These are phyloP conservation scores for Jamesozyma lodderae DNA, from an alignment of 805 yeast genomes.

Conservation along the genomic window DNA sequence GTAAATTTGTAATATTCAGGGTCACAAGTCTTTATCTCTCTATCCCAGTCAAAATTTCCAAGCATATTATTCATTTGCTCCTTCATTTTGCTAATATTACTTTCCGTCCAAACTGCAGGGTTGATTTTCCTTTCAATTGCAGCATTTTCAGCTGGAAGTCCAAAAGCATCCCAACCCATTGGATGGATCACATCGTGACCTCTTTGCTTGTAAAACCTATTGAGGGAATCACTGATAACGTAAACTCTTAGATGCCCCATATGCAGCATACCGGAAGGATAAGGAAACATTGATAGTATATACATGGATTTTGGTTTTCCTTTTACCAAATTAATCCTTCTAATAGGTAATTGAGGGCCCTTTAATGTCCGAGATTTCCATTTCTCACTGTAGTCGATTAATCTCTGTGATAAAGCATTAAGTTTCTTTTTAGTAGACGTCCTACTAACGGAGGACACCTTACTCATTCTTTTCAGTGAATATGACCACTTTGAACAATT, in stretches of 20 bases:
- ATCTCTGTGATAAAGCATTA: slow-evolving; percentile 2
- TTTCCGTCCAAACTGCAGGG: slow-evolving; percentile 76
- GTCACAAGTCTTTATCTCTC: slow-evolving; percentile 77
- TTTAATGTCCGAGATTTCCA: slow-evolving; percentile 22
- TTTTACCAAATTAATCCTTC: slow-evolving; percentile 2
- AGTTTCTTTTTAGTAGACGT: not conserved
- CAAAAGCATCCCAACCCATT: slow-evolving; percentile 99
- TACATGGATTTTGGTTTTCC: slow-evolving; percentile 30
- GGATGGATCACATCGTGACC: slow-evolving; percentile 84
- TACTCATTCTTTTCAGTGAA: not conserved
- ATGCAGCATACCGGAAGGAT: slow-evolving; percentile 88
- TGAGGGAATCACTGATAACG: slow-evolving; percentile 76
- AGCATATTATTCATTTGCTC: slow-evolving; percentile 68
- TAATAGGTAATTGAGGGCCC: slow-evolving; percentile 8
- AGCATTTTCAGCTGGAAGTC: slow-evolving; percentile 96
- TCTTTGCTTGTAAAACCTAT: slow-evolving; percentile 66
- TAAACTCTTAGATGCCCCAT: slow-evolving; percentile 93
- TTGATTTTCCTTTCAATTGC: slow-evolving; percentile 77
- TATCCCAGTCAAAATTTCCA: slow-evolving; percentile 88
- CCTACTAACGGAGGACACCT: not conserved
- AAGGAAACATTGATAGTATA: slow-evolving; percentile 85
- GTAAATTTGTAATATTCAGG: slow-evolving; percentile 91
- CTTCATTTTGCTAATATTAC: slow-evolving; percentile 80
- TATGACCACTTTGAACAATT: not conserved
- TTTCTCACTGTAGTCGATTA: slow-evolving; percentile 19